phyloP scores from a whole-genome alignment of 768 basidiomycete species.

The Hericium erinaceus region DNA sequence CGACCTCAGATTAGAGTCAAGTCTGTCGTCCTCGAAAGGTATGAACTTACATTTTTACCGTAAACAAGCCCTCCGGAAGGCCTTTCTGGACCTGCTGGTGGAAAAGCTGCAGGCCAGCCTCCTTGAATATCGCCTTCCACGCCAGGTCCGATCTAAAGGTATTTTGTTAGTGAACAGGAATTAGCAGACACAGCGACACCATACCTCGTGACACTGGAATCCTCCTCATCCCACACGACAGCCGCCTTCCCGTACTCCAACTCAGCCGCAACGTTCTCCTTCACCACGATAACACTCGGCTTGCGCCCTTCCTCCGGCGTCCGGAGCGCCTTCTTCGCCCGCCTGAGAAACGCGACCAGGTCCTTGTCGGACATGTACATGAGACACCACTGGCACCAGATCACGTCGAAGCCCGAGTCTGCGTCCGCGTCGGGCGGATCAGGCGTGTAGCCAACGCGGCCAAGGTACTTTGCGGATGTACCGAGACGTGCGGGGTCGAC shows the following conservation, averaged over 20 bases:
- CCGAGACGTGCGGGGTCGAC: conserved; percentile 58
- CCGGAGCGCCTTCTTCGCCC: conserved; percentile 54
- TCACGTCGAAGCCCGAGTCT: conserved; percentile 69
- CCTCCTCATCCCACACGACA: conserved; percentile 69
- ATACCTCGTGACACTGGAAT: conserved; percentile 86
- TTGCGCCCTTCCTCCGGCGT: conserved; percentile 17
- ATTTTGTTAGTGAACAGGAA: background rate
- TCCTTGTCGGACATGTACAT: conserved; percentile 76
- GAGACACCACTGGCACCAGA: conserved; percentile 98
- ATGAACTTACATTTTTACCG: conserved; percentile 71
- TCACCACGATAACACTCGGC: conserved; percentile 68
- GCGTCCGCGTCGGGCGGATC: conserved; percentile 23
- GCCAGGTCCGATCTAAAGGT: conserved; percentile 66
- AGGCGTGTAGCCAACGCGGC: conserved; percentile 58
- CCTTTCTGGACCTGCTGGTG: conserved; percentile 75
- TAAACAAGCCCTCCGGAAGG: conserved; percentile 71
- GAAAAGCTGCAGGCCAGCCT: conserved; percentile 65
- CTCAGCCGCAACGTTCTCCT: conserved; percentile 83
- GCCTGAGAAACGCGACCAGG: conserved; percentile 66
- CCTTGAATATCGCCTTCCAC: conserved; percentile 68
- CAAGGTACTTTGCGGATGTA: conserved; percentile 39
- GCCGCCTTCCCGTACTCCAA: conserved; percentile 36
- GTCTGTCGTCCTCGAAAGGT: background rate
- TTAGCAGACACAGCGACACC: background rate
- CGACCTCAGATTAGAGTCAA: no score